A percentile compares a stretch with the other conserved stretches of the same genome.
These are phyloP conservation scores for Alternaria postmessia DNA, from an alignment of 2,329 filamentous ascomycete genomes.

Conservation along the genomic window DNA sequence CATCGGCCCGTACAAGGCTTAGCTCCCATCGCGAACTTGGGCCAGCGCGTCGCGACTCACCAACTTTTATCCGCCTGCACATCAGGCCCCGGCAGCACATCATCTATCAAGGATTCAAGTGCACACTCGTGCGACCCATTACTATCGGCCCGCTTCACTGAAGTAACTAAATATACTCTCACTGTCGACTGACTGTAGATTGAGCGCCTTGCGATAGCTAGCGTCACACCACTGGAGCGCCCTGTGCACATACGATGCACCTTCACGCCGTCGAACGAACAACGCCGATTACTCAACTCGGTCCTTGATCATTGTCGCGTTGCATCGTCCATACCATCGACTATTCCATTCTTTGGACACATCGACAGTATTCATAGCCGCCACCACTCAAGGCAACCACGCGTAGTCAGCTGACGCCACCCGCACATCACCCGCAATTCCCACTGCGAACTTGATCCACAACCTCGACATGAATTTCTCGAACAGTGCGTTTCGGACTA, in stretches of 20 bases:
- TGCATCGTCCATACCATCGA: constrained; percentile 1
- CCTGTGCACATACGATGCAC: constrained; percentile 38
- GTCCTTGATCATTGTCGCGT: constrained; percentile 15
- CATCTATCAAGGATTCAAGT: constrained; percentile 15
- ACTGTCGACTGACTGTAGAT: constrained; percentile 1
- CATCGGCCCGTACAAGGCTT: constrained; percentile 19
- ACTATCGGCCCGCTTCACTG: constrained; percentile 21
- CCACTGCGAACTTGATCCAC: constrained; percentile 1
- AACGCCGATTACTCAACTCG: constrained; percentile 22
- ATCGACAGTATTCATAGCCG: neutral
- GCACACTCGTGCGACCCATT: constrained; percentile 8
- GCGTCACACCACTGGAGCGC: constrained; percentile 30
- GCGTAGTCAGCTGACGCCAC: constrained; percentile 37
- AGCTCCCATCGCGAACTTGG: constrained; percentile 14
- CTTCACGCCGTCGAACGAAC: constrained; percentile 24
- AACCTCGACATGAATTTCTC: constrained; percentile 43
- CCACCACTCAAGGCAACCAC: constrained; percentile 32
- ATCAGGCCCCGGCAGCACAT: constrained; percentile 27
- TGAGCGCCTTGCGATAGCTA: constrained; percentile 22
- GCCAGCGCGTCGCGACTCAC: constrained; percentile 25
- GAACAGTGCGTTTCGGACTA: constrained; percentile 34
- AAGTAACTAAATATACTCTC: constrained; percentile 10
- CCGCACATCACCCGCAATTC: constrained; percentile 4
- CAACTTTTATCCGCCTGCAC: constrained; percentile 14
- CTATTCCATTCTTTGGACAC: constrained; percentile 6